phyloP scores from a whole-genome alignment of 225 moss, liverwort and hornwort genomes.

The Pseudisothecium myosuroides region DNA sequence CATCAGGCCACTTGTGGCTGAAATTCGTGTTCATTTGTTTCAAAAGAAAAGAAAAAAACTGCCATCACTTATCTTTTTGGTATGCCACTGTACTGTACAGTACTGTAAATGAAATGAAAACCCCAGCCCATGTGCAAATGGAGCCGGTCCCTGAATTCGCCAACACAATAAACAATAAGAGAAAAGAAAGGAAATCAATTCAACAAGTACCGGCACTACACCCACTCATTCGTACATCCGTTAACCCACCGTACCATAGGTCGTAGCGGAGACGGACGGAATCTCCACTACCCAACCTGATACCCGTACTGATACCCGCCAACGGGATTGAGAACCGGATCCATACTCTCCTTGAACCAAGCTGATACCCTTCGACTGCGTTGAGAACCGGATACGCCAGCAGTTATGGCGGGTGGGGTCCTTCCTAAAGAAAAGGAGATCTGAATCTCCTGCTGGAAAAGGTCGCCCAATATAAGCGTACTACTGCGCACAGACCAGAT shows the following conservation, averaged over 20 bases:
- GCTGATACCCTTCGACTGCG: too few species aligned
- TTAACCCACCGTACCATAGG: background rate
- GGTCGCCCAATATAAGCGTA: background rate
- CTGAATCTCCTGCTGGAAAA: background rate
- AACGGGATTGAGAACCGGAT: background rate
- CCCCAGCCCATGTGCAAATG: background rate
- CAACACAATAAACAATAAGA: background rate
- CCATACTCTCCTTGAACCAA: too few species aligned
- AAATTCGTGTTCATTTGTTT: too few species aligned
- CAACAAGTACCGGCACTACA: background rate
- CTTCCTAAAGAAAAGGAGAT: slow-evolving; percentile 3
- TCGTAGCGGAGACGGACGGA: background rate
- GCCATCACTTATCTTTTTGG: too few species aligned
- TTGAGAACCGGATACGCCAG: background rate
- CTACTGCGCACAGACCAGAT: background rate
- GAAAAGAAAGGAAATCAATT: background rate
- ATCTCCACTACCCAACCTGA: background rate
- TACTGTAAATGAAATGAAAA: background rate
- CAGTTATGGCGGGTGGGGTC: background rate
- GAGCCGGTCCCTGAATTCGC: background rate
- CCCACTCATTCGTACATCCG: background rate
- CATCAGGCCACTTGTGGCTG: too few species aligned
- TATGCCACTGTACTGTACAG: too few species aligned
- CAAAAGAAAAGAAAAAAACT: too few species aligned
- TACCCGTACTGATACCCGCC: too few species aligned